Evolutionary conservation across 345 rosid genomes (phyloP), one percentile per base, ranked within the genome.

Genomic region (Corchorus olitorius): DNA sequence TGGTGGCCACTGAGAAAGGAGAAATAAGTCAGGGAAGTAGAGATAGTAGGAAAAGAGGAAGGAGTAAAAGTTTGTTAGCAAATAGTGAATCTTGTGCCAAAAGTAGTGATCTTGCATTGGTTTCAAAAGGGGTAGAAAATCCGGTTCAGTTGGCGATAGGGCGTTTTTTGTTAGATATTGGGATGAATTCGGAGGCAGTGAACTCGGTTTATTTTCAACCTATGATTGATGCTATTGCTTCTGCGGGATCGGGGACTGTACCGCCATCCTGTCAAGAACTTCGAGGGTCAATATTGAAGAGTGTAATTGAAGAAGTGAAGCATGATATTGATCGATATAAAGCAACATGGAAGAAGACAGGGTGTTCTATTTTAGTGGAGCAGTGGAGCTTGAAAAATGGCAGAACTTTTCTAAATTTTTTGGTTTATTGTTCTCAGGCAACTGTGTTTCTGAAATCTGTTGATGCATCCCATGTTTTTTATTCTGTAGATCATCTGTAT

Each of bases 351-450:
- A 87, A 68, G 70, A 90, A 41, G 78, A 88, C 89, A n/a, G 98
- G 97, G 61, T 93, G 94, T 77, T 92, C 97, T 17, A 68, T 93
- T 67, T 55, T 96, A 83, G 93, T 93, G 12, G 92, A 93, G 74
- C 94, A 93, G 69, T 75, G 81, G 83, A 85, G 77, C 77, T 73
- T 86, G 0, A 87, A 76, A 63, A 65, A 75, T 34, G 97, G 91
- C 17, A 48, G 74, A 69, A 74, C 70, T 55, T 66, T 88, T 54
- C 87, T 93, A 45, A 86, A 83, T 34, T 86, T 96, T 82, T 72
- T 86, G 80, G 91, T 88, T 27, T 77, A 87, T 76, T 86, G 91
- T 62, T 84, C 94, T 19, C 84, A 88, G 43, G 91, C 92, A 76
- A 92, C 86, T 4, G 87, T 87, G 54, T 93, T 91, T 78, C 35